Percentiles rank a stretch among this genome's conserved stretches.
Evolutionary conservation across 176 grass and related monocot species (phyloP).

Genomic region (Dactylis glomerata): DNA sequence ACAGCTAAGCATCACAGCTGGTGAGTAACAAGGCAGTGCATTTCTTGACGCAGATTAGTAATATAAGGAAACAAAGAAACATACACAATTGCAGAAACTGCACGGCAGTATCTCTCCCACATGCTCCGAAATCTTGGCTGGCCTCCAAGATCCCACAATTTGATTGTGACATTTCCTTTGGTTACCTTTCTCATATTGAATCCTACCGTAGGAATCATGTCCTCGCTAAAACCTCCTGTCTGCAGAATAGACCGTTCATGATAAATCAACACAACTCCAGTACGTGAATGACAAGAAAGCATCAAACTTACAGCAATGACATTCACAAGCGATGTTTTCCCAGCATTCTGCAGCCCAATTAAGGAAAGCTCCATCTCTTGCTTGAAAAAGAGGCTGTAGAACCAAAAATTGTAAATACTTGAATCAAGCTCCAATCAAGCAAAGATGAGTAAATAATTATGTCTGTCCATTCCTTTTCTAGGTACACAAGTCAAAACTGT

Average conservation of each 20-base stretch:
- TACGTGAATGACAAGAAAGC: not conserved
- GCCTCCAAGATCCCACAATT: slow-evolving; percentile 98
- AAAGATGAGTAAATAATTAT: not conserved
- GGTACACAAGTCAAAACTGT: slow-evolving; percentile 10
- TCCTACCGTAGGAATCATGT: slow-evolving; percentile 99
- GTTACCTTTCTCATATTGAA: slow-evolving; percentile 99
- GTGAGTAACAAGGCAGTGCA: not conserved
- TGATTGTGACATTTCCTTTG: slow-evolving; percentile 99
- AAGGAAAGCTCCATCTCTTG: slow-evolving; percentile 99
- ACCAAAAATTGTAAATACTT: not conserved
- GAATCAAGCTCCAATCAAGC: not conserved
- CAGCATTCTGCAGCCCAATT: slow-evolving; percentile 99
- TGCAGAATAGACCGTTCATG: slow-evolving; percentile 28
- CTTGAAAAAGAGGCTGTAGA: slow-evolving; percentile 93
- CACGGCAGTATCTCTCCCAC: slow-evolving; percentile 99
- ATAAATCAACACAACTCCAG: slow-evolving; percentile 7
- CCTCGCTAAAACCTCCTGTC: slow-evolving; percentile 96
- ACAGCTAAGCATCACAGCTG: slow-evolving; percentile 13
- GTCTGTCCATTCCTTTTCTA: not conserved
- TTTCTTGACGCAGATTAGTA: not conserved
- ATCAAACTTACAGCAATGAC: slow-evolving; percentile 78
- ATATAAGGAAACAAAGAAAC: slow-evolving; percentile 22
- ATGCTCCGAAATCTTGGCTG: slow-evolving; percentile 96
- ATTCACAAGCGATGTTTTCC: slow-evolving; percentile 96
- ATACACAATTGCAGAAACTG: slow-evolving; percentile 99